Evolutionary conservation across 1,139 yeast genomes (phyloP), one percentile per base, ranked within the genome.

Genomic region (Hansenula sp.): DNA sequence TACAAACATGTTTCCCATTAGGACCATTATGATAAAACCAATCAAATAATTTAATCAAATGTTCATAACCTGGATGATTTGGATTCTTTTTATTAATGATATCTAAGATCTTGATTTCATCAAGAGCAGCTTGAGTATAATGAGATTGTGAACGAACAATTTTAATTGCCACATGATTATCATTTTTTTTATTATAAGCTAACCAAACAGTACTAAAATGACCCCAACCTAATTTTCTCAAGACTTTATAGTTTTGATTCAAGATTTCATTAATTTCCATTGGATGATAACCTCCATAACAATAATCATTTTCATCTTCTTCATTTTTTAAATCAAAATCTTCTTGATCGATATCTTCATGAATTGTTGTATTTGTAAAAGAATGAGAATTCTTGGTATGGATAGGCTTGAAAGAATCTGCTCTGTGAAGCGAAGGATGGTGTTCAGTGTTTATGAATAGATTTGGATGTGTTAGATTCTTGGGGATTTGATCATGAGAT

Each of bases 161-260:
- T 61, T 89, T 89, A 70, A 89, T 72, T 9, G 96, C 96, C 32
- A 86, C 95, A 59, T 84, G 89, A 40, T 71, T 69, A 44, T 76
- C 70, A 21, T 66, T 67, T 35, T 69, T 66, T 32, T 70, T 66
- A 54, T 85, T 93, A 48, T 71, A 76, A 9, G 94, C 93, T 25
- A 88, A 70, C 96, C 96, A 88, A 30, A 88, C 96, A 2, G 96
- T 87, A 30, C 90, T 81, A 58, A 88, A 88, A 62, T 88, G 95
- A 38, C 96, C 96, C 95, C 96, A 87, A 8, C 96, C 96, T 5
- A 89, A 70, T 61, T 89, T 89, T 47, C 96, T 74, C 17, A 84
- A 81, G 39, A 89, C 66, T 4, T 78, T 72, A 62, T 89, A 89
- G 38, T 77, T 68, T 19, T 77, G 77, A 43, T 82, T 70, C 49